Conservation (phyloP, 495 filamentous ascomycete species). For the Sporormia fimetaria region DNA sequence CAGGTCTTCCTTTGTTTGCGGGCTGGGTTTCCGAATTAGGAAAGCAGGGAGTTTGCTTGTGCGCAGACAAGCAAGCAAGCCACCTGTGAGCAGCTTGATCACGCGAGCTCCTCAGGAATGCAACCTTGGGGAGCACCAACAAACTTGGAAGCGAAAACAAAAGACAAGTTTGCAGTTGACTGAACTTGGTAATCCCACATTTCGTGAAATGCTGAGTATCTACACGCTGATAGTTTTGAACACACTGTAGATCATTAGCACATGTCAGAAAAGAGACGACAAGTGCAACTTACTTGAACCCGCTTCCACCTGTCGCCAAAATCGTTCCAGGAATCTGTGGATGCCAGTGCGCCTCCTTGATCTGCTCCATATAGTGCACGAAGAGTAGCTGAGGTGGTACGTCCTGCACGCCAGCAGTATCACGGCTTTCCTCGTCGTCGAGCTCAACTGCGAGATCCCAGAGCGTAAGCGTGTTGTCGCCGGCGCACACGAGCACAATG, state of each 20-base stretch:
- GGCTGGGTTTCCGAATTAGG: no score
- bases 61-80: no score
- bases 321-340: conserved; percentile 86
- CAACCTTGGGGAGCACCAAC: neutral
- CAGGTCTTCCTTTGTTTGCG: no score
- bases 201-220: conserved; percentile 5
- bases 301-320: conserved; percentile 76
- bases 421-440: conserved; percentile 89
- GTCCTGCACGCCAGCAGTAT: conserved; percentile 74
- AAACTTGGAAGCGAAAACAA: neutral
- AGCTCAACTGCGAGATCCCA: conserved; percentile 97
- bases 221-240: conserved; percentile 43
- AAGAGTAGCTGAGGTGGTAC: conserved; percentile 92
- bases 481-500: conserved; percentile 82
- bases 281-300: conserved; percentile 51
- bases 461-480: conserved; percentile 85
- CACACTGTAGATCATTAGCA: conserved; percentile 16
- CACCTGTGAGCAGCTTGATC: no score
- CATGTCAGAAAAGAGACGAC: neutral
- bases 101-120: no score
- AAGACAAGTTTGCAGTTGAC: neutral
- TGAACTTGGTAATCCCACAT: neutral
- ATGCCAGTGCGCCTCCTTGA: conserved; percentile 96
- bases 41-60: no score
- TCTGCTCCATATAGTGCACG: conserved; percentile 86